Evolutionary conservation across 2,329 filamentous ascomycete species (phyloP), one percentile per base, ranked within the genome.

Genomic region (Pyrenophora graminea): DNA sequence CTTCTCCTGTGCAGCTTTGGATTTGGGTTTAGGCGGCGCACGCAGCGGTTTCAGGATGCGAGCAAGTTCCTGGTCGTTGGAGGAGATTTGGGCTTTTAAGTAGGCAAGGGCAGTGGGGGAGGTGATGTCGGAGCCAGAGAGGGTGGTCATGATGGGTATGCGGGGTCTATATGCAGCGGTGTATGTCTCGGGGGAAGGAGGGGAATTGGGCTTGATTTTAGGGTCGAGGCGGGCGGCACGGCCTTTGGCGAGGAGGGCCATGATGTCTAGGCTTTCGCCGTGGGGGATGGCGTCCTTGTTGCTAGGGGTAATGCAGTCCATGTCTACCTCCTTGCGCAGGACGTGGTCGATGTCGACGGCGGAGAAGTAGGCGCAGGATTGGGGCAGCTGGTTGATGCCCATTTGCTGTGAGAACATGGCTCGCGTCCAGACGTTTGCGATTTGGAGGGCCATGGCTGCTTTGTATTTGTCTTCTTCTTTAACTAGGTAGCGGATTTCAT

Each of bases 331-430:
- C 71, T 99, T 99, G 44, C 94, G 85, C n/a, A 99, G 80, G 3
- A 99, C 92, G 63, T 91, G 87, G 68, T 99, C 94, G 59, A 99
- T 90, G 68, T 99, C 94, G 5, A 99, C 85, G 3, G 94, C 93
- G 1, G 90, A 95, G 75, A 99, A 99, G 74, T 91, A 99, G 7
- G 94, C 94, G 66, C 92, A 97, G 0, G 89, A 86, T 68, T 97
- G 94, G 0, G 95, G 94, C 8, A 99, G 82, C 67, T 99, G 94
- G 58, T 96, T 81, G 64, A 99, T 99, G 53, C 94, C 94, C 67
- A 97, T 90, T 74, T 99, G 94, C 74, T 99, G 91, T 0, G 89
- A 85, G 72, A 99, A 99, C 89, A 99, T 97, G 58, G 92, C 92
- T 43, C 94, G 83, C 0, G 95, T 99, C 94, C 94, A 99, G 17